phyloP scores from a whole-genome alignment of 2,329 filamentous ascomycete species.

The Lithohypha guttulata region DNA sequence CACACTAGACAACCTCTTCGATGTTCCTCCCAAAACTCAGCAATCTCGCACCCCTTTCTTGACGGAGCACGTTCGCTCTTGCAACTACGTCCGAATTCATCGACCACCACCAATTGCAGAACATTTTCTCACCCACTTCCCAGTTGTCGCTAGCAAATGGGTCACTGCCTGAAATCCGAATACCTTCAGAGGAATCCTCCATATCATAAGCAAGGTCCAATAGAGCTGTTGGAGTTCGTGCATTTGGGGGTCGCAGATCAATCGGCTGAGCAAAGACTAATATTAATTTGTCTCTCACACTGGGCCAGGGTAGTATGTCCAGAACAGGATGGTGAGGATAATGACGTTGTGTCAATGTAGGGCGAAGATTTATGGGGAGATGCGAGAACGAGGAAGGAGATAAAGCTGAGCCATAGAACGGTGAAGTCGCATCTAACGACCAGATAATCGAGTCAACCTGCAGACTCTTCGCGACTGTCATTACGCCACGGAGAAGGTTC shows the following conservation, averaged over 20 bases:
- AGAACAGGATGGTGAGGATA: constrained; percentile 48
- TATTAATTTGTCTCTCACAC: constrained; percentile 43
- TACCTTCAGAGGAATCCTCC: constrained; percentile 44
- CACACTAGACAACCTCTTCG: not conserved
- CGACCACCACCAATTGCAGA: constrained; percentile 51
- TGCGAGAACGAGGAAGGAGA: constrained; percentile 23
- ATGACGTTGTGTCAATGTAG: constrained; percentile 39
- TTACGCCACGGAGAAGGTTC: constrained; percentile 37
- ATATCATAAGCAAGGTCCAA: constrained; percentile 47
- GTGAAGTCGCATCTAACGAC: constrained; percentile 38
- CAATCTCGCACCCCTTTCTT: constrained; percentile 32
- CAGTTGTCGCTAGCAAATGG: constrained; percentile 41
- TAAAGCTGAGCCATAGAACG: constrained; percentile 29
- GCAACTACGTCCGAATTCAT: constrained; percentile 46
- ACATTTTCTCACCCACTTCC: constrained; percentile 50
- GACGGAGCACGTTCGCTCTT: constrained; percentile 43
- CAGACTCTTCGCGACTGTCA: constrained; percentile 40
- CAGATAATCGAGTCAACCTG: constrained; percentile 33
- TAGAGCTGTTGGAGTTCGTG: constrained; percentile 38
- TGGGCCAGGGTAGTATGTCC: constrained; percentile 50
- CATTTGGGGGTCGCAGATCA: constrained; percentile 37
- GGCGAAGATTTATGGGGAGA: constrained; percentile 40
- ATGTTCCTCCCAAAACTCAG: constrained; percentile 9
- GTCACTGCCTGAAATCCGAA: constrained; percentile 41
- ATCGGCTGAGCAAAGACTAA: constrained; percentile 41